phyloP scores from a whole-genome alignment of 2,329 filamentous ascomycete species.

The Spiromastix sp. region DNA sequence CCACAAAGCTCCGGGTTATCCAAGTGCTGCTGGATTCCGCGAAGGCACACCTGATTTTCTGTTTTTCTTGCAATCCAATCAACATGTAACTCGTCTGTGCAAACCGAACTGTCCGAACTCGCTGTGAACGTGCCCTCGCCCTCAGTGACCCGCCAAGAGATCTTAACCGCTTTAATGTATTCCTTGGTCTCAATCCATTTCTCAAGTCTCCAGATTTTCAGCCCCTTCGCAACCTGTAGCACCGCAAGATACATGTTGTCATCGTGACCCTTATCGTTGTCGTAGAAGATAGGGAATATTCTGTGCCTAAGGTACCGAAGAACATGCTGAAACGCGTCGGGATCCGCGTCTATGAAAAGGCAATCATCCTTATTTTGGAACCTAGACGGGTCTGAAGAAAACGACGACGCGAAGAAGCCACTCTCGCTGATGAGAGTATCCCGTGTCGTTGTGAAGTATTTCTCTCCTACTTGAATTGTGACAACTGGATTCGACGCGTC shows the following conservation, averaged over 20 bases:
- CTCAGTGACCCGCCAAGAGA: too few relatives aligned
- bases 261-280: conserved; percentile 20
- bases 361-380: conserved; percentile 16
- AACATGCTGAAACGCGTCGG: conserved; percentile 25
- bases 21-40: too few relatives aligned
- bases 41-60: too few relatives aligned
- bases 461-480: neutral
- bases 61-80: too few relatives aligned
- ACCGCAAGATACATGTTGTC: conserved; percentile 23
- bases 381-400: conserved; percentile 13
- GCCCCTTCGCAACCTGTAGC: conserved; percentile 24
- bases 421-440: conserved; percentile 12
- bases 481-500: too few relatives aligned
- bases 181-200: conserved; percentile 21
- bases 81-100: too few relatives aligned
- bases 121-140: too few relatives aligned
- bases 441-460: neutral
- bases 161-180: too few relatives aligned
- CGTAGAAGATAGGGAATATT: conserved; percentile 25
- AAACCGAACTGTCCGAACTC: too few relatives aligned
- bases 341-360: conserved; percentile 31
- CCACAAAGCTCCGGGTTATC: too few relatives aligned
- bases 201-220: conserved; percentile 20
- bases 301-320: conserved; percentile 24
- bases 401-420: conserved; percentile 14